These are phyloP conservation scores for Cercospora zeae-maydis DNA, from an alignment of 2,329 filamentous ascomycete species.

Conservation along the genomic window DNA sequence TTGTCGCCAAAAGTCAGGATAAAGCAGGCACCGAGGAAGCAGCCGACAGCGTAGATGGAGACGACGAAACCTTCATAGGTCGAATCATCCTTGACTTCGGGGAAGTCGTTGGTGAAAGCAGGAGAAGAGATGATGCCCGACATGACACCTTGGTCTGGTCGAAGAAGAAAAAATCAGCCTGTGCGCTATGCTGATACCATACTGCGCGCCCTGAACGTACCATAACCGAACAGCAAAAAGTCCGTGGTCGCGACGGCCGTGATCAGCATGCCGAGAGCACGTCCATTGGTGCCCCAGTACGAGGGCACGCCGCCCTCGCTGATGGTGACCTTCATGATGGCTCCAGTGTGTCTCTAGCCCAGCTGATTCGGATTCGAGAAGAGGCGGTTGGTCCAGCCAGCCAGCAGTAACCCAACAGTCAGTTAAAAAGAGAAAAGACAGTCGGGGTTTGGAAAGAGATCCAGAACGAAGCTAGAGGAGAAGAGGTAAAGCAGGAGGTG, in stretches of 20 bases:
- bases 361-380: background rate
- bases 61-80: conserved; percentile 52
- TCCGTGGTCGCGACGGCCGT: conserved; percentile 21
- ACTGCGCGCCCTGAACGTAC: background rate
- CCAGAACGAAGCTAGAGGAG: background rate
- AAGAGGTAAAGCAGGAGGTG: background rate
- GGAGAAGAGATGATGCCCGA: conserved; percentile 41
- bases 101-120: conserved; percentile 38
- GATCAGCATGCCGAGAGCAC: conserved; percentile 19
- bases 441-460: background rate
- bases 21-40: conserved; percentile 41
- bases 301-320: conserved; percentile 22
- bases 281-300: conserved; percentile 23
- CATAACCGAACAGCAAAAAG: conserved; percentile 18
- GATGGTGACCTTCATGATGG: conserved; percentile 19
- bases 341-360: background rate
- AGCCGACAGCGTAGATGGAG: conserved; percentile 52
- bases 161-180: background rate
- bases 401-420: background rate
- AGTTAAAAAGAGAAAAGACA: background rate
- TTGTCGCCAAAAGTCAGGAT: conserved; percentile 40
- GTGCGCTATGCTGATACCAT: background rate
- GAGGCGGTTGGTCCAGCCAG: background rate
- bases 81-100: conserved; percentile 40
- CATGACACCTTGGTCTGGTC: conserved; percentile 36